These are phyloP conservation scores for Atkinsonella hypoxylon DNA, from an alignment of 2,329 filamentous ascomycete species.

Conservation along the genomic window DNA sequence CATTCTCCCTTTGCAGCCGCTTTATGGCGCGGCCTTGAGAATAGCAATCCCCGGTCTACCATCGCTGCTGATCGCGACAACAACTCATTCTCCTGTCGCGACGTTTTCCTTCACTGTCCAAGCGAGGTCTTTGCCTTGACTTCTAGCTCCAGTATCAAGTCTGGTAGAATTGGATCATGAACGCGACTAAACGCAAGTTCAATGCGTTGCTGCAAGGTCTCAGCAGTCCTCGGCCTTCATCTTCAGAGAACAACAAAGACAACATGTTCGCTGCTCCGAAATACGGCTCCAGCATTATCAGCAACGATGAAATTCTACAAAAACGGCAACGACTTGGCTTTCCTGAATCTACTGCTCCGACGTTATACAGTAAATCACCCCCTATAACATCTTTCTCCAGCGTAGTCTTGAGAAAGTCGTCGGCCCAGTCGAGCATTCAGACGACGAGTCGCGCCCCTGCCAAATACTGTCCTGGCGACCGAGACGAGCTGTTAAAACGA, in stretches of 20 bases:
- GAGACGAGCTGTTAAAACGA: conserved; percentile 66
- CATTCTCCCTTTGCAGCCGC: neutral
- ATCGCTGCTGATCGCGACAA: neutral
- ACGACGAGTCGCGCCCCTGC: conserved; percentile 25
- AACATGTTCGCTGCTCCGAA: conserved; percentile 13
- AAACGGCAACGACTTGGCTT: conserved; percentile 42
- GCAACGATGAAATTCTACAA: conserved; percentile 30
- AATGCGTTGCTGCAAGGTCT: conserved; percentile 60
- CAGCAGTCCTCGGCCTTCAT: conserved; percentile 28
- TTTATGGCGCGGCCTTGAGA: neutral
- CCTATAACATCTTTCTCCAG: conserved; percentile 11
- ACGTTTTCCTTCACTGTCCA: neutral
- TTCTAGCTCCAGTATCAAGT: neutral
- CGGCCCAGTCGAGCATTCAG: conserved; percentile 7
- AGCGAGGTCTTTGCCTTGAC: neutral
- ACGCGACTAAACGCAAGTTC: conserved; percentile 75
- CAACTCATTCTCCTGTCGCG: conserved; percentile 1
- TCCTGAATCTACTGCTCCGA: conserved; percentile 27
- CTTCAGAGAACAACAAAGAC: conserved; percentile 6
- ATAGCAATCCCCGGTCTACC: conserved; percentile 3
- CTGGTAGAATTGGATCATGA: conserved; percentile 34
- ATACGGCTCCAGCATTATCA: conserved; percentile 10
- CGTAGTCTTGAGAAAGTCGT: conserved; percentile 3
- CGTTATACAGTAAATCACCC: conserved; percentile 9
- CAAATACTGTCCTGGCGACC: conserved; percentile 78